A percentile compares a stretch with the other conserved stretches of the same genome.
Evolutionary conservation across 345 rosid genomes (phyloP).

Genomic region (Gynandropsis gynandra): DNA sequence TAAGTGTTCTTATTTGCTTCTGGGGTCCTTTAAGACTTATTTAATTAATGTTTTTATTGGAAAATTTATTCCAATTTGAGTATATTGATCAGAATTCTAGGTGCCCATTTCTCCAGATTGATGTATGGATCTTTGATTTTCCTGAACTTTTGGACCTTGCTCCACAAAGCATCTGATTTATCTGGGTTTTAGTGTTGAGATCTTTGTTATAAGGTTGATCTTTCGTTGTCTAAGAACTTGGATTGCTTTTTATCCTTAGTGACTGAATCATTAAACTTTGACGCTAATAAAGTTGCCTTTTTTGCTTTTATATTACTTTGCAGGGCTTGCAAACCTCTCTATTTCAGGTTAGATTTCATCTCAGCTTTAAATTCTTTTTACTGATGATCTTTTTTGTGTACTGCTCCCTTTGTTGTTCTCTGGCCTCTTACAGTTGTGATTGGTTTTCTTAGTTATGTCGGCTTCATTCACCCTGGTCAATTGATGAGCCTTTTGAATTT

Average conservation of each 20-base stretch:
- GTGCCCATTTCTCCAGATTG: constrained; percentile 21
- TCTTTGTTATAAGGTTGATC: too few species aligned
- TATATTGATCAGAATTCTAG: constrained; percentile 10
- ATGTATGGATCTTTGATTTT: constrained; percentile 19
- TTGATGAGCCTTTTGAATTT: too few species aligned
- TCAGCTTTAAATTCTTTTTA: not conserved
- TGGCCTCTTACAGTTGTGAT: too few species aligned
- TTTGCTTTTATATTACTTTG: constrained; percentile 21
- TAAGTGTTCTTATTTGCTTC: constrained; percentile 9
- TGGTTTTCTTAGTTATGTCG: too few species aligned
- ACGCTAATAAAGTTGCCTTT: constrained; percentile 10
- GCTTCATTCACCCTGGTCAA: too few species aligned
- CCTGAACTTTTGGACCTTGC: not conserved
- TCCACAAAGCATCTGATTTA: too few species aligned
- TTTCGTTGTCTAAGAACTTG: too few species aligned
- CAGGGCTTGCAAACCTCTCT: constrained; percentile 88
- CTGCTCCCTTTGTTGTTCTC: too few species aligned
- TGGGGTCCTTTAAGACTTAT: constrained; percentile 12
- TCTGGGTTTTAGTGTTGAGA: not conserved
- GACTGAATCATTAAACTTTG: too few species aligned
- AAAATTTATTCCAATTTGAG: constrained; percentile 17
- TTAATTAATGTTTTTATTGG: not conserved
- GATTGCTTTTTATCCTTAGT: too few species aligned
- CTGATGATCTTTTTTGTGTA: too few species aligned
- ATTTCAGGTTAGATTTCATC: constrained; percentile 59